Conservation (phyloP, 2,329 filamentous ascomycete genomes). For the Colletotrichum lentis region DNA sequence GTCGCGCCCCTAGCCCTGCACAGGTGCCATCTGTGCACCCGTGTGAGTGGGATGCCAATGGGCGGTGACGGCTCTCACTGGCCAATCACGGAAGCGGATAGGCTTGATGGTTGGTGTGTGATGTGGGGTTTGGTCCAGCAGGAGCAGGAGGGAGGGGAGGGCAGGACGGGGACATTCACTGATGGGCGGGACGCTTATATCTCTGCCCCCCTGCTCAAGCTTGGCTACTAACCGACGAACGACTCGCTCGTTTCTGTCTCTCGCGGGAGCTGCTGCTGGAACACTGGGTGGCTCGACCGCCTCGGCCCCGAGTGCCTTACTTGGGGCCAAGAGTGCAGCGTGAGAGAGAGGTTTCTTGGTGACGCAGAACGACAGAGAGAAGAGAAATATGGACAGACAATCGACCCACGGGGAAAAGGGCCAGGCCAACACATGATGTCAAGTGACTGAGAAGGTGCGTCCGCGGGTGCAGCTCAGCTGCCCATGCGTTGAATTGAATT, state of each 20-base stretch:
- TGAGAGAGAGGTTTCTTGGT: neutral
- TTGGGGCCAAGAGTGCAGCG: neutral
- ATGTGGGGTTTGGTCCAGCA: constrained; percentile 1
- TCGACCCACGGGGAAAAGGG: constrained; percentile 16
- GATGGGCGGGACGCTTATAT: neutral
- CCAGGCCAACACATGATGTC: constrained; percentile 13
- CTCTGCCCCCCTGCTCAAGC: neutral
- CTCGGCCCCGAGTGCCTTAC: neutral
- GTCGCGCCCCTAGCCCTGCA: constrained; percentile 19
- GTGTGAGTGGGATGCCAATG: constrained; percentile 19
- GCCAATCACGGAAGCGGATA: neutral
- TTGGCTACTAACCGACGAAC: neutral
- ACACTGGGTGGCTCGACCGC: neutral
- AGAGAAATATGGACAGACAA: constrained; percentile 14
- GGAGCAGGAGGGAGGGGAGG: no score
- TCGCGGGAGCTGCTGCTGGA: constrained; percentile 1
- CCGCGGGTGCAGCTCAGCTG: constrained; percentile 11
- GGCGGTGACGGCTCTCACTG: constrained; percentile 12
- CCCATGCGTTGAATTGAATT: neutral
- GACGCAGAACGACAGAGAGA: neutral
- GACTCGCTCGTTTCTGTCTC: constrained; percentile 16
- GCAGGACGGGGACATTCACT: no score
- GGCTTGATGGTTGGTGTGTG: constrained; percentile 1
- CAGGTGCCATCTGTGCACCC: constrained; percentile 12
- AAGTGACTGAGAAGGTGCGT: constrained; percentile 27